Evolutionary conservation across 2,329 filamentous ascomycete species (phyloP).

Genomic region (Didymella segeticola): DNA sequence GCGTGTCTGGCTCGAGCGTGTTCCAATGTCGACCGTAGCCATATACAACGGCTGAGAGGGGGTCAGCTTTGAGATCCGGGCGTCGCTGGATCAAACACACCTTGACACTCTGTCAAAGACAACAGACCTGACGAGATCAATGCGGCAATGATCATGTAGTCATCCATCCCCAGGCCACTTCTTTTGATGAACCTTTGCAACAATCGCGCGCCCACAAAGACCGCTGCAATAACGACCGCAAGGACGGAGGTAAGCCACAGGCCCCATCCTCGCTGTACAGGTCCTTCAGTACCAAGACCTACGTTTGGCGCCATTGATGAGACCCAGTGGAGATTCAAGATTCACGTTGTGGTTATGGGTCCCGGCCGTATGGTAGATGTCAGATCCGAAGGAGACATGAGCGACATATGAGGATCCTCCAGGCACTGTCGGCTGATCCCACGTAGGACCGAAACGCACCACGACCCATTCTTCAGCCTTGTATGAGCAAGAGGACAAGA

Average conservation of each 20-base stretch:
- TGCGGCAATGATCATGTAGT: conserved; percentile 33
- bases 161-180: conserved; percentile 28
- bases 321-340: not conserved
- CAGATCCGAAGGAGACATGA: not conserved
- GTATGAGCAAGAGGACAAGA: not conserved
- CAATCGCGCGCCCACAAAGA: conserved; percentile 28
- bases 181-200: conserved; percentile 25
- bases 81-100: conserved; percentile 8
- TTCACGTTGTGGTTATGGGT: not conserved
- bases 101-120: conserved; percentile 34
- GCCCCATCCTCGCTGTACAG: conserved; percentile 29
- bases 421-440: not conserved
- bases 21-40: conserved; percentile 30
- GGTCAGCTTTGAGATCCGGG: not conserved
- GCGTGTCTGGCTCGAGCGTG: conserved; percentile 19
- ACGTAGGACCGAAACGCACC: conserved; percentile 1
- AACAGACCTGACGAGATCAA: conserved; percentile 26
- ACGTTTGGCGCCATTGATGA: conserved; percentile 27
- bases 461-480: not conserved
- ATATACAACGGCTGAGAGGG: conserved; percentile 27
- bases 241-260: conserved; percentile 33
- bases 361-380: conserved; percentile 1
- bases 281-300: conserved; percentile 31
- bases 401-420: not conserved
- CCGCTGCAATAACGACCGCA: conserved; percentile 24